Percentiles rank a stretch among this genome's conserved stretches.
These are phyloP conservation scores for Microsporum audouinii DNA, from an alignment of 2,329 filamentous ascomycete species.

Conservation along the genomic window DNA sequence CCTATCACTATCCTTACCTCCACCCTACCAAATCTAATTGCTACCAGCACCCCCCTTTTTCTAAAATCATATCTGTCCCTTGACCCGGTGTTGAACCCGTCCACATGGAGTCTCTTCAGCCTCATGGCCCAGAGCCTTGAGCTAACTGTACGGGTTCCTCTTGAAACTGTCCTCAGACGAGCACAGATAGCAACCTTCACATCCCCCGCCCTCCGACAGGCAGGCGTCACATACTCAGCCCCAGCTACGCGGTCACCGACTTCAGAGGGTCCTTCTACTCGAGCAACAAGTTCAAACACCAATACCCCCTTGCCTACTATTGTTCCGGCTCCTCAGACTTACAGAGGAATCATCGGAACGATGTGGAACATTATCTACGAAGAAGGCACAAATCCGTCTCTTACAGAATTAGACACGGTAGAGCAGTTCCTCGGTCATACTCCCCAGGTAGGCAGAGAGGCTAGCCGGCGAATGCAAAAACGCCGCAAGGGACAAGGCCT, in stretches of 20 bases:
- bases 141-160: conserved; percentile 72
- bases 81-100: conserved; percentile 69
- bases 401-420: conserved; percentile 37
- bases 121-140: conserved; percentile 72
- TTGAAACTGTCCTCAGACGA: conserved; percentile 83
- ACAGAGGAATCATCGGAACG: conserved; percentile 77
- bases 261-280: not conserved
- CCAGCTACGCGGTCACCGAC: conserved; percentile 12
- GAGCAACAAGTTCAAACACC: not conserved
- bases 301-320: conserved; percentile 53
- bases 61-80: conserved; percentile 75
- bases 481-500: conserved; percentile 44
- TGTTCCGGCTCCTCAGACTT: conserved; percentile 62
- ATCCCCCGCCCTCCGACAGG: conserved; percentile 39
- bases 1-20: conserved; percentile 81
- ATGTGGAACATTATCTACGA: conserved; percentile 78
- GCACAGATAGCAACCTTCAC: conserved; percentile 68
- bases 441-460: conserved; percentile 23
- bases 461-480: conserved; percentile 23
- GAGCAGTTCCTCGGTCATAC: conserved; percentile 29
- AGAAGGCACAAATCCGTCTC: conserved; percentile 50
- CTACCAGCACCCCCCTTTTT: conserved; percentile 70
- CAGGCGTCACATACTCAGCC: conserved; percentile 17
- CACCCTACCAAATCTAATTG: conserved; percentile 70
- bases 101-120: conserved; percentile 67